phyloP scores from a whole-genome alignment of 768 basidiomycete species.

The Tricholoma flavovirens region DNA sequence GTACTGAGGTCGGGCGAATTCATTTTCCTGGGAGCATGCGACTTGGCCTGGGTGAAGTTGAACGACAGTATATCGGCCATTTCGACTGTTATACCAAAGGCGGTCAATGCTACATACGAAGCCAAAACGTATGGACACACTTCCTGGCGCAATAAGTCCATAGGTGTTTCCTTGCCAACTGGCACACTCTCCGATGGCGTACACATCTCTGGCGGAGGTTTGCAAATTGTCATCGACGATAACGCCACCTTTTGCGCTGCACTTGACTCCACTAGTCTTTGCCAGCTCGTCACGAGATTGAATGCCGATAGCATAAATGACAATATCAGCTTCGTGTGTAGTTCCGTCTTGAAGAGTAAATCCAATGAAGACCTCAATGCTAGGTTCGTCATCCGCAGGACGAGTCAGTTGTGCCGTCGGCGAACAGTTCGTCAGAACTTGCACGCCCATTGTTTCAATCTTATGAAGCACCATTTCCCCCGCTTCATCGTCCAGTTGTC shows the following conservation, averaged over 20 bases:
- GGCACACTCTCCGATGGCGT: slow-evolving; percentile 75
- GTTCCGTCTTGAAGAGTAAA: slow-evolving; percentile 45
- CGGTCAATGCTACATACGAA: background rate
- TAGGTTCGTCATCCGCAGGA: slow-evolving; percentile 17
- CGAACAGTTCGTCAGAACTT: slow-evolving; percentile 19
- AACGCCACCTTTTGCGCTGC: slow-evolving; percentile 48
- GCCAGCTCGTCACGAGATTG: slow-evolving; percentile 67
- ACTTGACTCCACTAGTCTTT: slow-evolving; percentile 42
- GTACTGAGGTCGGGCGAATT: slow-evolving; percentile 65
- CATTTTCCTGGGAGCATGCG: slow-evolving; percentile 30
- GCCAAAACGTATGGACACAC: slow-evolving; percentile 10
- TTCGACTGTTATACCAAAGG: slow-evolving; percentile 31
- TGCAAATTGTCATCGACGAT: slow-evolving; percentile 49
- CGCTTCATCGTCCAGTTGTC: slow-evolving; percentile 26
- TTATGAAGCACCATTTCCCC: slow-evolving; percentile 18
- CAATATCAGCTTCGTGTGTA: slow-evolving; percentile 43
- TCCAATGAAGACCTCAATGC: slow-evolving; percentile 36
- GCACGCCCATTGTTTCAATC: slow-evolving; percentile 15
- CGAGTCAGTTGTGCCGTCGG: slow-evolving; percentile 23
- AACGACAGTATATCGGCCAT: slow-evolving; percentile 74
- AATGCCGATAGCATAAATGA: slow-evolving; percentile 68
- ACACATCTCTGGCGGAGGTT: slow-evolving; percentile 56
- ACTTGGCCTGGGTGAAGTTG: slow-evolving; percentile 55
- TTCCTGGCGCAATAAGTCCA: slow-evolving; percentile 70
- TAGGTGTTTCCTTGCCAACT: slow-evolving; percentile 63